Base-by-base conservation (phyloP, 495 filamentous ascomycete genomes). In the Penicillium mononematosum region DNA sequence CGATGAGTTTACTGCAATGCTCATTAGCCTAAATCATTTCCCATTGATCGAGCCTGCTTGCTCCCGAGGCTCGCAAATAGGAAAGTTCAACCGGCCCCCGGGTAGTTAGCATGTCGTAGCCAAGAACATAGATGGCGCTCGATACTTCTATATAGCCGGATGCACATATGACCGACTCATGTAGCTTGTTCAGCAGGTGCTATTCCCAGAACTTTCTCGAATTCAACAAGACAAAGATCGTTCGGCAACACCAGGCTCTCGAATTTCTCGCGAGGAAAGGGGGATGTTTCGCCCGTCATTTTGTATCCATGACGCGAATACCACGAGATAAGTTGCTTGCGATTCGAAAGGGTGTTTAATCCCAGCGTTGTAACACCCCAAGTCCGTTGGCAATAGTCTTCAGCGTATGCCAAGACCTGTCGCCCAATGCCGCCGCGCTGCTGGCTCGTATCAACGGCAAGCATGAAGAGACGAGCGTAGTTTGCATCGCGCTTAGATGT, bases 261-360 rank as follows among this genome's bases (percentile, higher is more conserved):
- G 24, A 63, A 65, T 10, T 60, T 52, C 39, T 73, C 68, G 2
- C 66, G 50, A 2, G 76, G 77, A 48, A 81, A 80, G n/a, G 70
- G 70, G 38, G 56, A 45, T 20, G 43, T 58, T 56, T 74, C 70
- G 4, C 75, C 76, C 12, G 73, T 79, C 49, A 55, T 41, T 7
- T 39, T 47, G 50, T 78, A 81, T 3, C 78, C 78, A 5, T 70
- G 61, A n/a, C 75, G 66, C 8, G 53, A 44, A 51, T 81, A 81
- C 75, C 75, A 81, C 38, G 59, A 53, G 31, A 78, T 72, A 45
- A 81, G 62, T 22, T 70, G 64, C 16, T 63, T 20, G 27, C 78
- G 67, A 17, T 63, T 67, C 36, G 70, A 74, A 44, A 80, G 69
- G 12, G 75, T 75, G 29, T 68, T 68, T 58, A 81, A 64, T 46